These are phyloP conservation scores for Trametes elegans DNA, from an alignment of 768 basidiomycete species.

Conservation along the genomic window DNA sequence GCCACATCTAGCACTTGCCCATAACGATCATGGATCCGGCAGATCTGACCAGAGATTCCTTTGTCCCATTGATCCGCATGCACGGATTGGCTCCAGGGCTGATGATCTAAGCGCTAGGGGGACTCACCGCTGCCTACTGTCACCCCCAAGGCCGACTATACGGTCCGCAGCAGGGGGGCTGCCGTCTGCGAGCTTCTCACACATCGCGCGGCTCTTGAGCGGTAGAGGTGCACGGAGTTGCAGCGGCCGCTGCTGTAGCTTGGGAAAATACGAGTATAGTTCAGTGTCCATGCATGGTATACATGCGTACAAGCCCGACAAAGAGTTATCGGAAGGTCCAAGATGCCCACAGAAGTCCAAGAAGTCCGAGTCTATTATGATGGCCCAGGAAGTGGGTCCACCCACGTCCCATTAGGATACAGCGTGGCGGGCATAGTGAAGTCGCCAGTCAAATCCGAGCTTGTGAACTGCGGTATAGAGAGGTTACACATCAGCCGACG, in stretches of 20 bases:
- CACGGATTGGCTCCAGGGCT: constrained; percentile 7
- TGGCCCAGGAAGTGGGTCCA: constrained; percentile 68
- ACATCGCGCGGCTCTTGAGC: neutral
- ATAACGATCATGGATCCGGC: constrained; percentile 3
- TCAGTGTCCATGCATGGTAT: constrained; percentile 6
- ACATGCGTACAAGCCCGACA: constrained; percentile 11
- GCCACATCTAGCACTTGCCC: neutral
- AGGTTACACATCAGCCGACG: constrained; percentile 9
- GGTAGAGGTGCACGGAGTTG: neutral
- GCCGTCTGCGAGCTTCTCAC: neutral
- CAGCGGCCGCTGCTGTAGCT: constrained; percentile 7
- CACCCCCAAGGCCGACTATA: neutral
- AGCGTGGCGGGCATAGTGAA: constrained; percentile 78
- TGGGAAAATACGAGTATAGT: constrained; percentile 16
- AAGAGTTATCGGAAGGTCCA: constrained; percentile 1
- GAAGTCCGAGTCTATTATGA: constrained; percentile 32
- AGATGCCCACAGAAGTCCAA: neutral
- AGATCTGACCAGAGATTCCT: constrained; percentile 4
- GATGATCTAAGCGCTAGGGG: neutral
- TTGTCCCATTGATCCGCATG: constrained; percentile 1
- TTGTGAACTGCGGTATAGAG: constrained; percentile 43
- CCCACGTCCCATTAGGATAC: constrained; percentile 82
- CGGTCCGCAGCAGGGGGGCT: neutral
- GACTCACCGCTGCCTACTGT: neutral
- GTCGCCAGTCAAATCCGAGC: constrained; percentile 51